Percentiles rank a stretch among this genome's conserved stretches.
These are phyloP conservation scores for Podospora bellae-mahoneyi DNA, from an alignment of 495 filamentous ascomycete species.

Conservation along the genomic window DNA sequence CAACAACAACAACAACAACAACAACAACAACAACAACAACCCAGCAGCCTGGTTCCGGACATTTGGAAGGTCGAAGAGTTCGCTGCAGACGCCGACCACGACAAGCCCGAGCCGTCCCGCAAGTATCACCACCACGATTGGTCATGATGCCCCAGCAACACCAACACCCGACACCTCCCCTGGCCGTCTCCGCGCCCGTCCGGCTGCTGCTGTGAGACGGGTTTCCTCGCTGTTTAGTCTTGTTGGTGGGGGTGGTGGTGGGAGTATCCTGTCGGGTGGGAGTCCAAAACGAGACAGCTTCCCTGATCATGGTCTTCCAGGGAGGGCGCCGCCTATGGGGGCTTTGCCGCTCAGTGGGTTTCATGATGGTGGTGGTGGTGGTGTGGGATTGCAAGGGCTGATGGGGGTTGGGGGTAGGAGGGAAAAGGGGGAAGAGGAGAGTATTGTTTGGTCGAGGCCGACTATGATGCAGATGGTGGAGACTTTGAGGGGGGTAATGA, in stretches of 20 bases:
- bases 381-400: neutral
- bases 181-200: neutral
- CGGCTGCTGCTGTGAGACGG: neutral
- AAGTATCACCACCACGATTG: neutral
- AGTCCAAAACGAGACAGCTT: neutral
- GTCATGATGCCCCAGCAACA: neutral
- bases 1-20: neutral
- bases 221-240: neutral
- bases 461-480: conserved; percentile 45
- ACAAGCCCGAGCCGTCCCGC: neutral
- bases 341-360: neutral
- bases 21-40: neutral
- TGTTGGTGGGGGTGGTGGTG: neutral
- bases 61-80: conserved; percentile 10
- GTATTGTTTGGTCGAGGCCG: conserved; percentile 39
- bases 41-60: conserved; percentile 12
- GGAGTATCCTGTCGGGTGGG: neutral
- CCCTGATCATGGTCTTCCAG: neutral
- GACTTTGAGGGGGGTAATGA: conserved; percentile 36
- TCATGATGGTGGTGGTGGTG: neutral
- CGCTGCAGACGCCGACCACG: neutral
- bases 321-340: neutral
- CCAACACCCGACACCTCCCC: neutral
- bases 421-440: conserved; percentile 2
- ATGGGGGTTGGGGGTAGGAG: neutral